phyloP scores from a whole-genome alignment of 306 rosid genomes.

The Lathyrus oleraceus region DNA sequence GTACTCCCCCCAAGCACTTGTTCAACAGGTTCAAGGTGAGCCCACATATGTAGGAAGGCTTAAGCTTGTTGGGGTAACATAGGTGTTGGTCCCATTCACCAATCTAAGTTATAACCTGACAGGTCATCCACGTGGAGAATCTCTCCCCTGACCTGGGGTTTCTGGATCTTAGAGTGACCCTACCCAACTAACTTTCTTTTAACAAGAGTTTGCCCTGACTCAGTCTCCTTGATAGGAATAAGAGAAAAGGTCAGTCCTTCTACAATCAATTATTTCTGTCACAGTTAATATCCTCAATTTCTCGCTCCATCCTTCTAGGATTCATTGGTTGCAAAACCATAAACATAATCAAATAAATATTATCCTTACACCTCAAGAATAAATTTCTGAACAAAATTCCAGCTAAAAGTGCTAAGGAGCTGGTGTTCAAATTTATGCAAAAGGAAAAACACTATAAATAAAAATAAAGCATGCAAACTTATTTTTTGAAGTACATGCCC shows the following conservation, averaged over 20 bases:
- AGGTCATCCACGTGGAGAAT: not conserved
- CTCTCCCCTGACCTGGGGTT: not conserved
- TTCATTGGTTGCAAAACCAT: constrained; percentile 4
- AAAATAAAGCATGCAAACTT: constrained; percentile 21
- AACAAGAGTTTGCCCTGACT: not conserved
- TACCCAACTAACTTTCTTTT: not conserved
- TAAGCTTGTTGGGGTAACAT: not conserved
- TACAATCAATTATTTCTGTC: not conserved
- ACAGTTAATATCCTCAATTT: not conserved
- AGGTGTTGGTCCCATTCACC: not conserved
- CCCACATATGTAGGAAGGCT: not conserved
- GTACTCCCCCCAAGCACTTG: not conserved
- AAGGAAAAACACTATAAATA: constrained; percentile 7
- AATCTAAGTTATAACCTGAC: not conserved
- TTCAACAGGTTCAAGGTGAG: not conserved
- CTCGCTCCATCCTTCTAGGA: not conserved
- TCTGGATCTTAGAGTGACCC: not conserved
- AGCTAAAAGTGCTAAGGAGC: not conserved
- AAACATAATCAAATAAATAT: not conserved
- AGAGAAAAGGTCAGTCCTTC: not conserved
- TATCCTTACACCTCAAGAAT: not conserved
- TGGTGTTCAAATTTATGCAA: constrained; percentile 5
- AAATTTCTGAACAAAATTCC: constrained; percentile 23
- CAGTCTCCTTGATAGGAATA: not conserved
- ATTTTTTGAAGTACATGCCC: constrained; percentile 5